These are phyloP conservation scores for Musa troglodytarum DNA, from an alignment of 176 grass and related monocot genomes.

Conservation along the genomic window DNA sequence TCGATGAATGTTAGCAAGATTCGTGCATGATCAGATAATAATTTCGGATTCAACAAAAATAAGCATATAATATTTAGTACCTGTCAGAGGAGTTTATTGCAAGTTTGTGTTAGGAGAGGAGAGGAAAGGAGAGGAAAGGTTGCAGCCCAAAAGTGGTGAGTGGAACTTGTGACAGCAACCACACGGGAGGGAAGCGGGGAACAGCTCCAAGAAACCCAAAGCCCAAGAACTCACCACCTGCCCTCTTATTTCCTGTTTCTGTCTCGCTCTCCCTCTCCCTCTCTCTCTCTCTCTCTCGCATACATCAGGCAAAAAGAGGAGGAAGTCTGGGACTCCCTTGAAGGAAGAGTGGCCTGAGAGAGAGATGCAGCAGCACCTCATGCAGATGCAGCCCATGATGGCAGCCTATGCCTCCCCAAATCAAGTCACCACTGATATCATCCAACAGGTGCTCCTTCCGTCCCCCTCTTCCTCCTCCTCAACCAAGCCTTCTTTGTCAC, in stretches of 20 bases:
- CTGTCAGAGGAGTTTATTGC: too few species aligned
- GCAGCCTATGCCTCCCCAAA: constrained; percentile 19
- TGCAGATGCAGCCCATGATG: constrained; percentile 19
- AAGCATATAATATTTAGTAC: too few species aligned
- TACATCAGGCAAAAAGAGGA: not conserved
- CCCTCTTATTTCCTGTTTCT: not conserved
- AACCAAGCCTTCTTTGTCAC: too few species aligned
- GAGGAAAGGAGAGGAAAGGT: too few species aligned
- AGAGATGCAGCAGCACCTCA: constrained; percentile 10
- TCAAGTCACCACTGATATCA: constrained; percentile 18
- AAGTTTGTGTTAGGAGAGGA: too few species aligned
- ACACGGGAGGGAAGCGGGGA: not conserved
- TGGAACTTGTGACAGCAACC: not conserved
- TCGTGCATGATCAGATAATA: too few species aligned
- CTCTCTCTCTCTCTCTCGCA: not conserved
- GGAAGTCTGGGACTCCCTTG: not conserved
- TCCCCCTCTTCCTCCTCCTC: not conserved
- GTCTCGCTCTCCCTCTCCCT: not conserved
- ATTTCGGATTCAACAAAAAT: too few species aligned
- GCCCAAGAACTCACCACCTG: not conserved
- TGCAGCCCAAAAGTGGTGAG: not conserved
- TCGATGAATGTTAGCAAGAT: too few species aligned
- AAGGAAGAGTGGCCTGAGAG: not conserved
- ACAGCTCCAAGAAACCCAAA: constrained; percentile 3
- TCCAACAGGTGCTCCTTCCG: not conserved